phyloP scores from a whole-genome alignment of 1,139 yeast species.

The Pichiaceae sp. region DNA sequence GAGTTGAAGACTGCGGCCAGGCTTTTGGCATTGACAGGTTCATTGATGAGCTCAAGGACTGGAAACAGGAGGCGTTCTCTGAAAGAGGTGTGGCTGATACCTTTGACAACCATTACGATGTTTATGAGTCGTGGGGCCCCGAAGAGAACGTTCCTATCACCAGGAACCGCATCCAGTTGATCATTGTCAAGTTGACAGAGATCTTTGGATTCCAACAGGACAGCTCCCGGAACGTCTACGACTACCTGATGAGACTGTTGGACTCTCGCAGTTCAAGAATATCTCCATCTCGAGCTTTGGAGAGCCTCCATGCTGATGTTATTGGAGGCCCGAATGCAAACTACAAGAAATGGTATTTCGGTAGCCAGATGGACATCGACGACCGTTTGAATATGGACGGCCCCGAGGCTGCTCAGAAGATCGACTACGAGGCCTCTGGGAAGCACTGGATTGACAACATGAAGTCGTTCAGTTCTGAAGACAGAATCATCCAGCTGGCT shows the following conservation, averaged over 20 bases:
- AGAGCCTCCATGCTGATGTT: conserved; percentile 61
- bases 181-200: conserved; percentile 42
- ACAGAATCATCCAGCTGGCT: conserved; percentile 54
- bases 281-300: conserved; percentile 44
- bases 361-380: conserved; percentile 59
- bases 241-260: conserved; percentile 49
- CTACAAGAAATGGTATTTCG: conserved; percentile 68
- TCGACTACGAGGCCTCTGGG: conserved; percentile 30
- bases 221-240: conserved; percentile 57
- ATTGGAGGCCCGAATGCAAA: conserved; percentile 66
- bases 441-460: conserved; percentile 38
- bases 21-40: too few relatives aligned
- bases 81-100: too few relatives aligned
- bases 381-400: conserved; percentile 38
- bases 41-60: too few relatives aligned
- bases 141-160: conserved; percentile 30
- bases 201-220: conserved; percentile 65
- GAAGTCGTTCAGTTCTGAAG: conserved; percentile 34
- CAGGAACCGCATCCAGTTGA: conserved; percentile 43
- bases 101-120: too few relatives aligned
- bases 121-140: too few relatives aligned
- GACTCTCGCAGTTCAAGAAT: conserved; percentile 68
- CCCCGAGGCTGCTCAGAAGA: not conserved
- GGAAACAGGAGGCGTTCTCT: too few relatives aligned
- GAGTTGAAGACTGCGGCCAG: too few relatives aligned